phyloP scores from a whole-genome alignment of 2,329 filamentous ascomycete species.

The Hypoxylon sp. region DNA sequence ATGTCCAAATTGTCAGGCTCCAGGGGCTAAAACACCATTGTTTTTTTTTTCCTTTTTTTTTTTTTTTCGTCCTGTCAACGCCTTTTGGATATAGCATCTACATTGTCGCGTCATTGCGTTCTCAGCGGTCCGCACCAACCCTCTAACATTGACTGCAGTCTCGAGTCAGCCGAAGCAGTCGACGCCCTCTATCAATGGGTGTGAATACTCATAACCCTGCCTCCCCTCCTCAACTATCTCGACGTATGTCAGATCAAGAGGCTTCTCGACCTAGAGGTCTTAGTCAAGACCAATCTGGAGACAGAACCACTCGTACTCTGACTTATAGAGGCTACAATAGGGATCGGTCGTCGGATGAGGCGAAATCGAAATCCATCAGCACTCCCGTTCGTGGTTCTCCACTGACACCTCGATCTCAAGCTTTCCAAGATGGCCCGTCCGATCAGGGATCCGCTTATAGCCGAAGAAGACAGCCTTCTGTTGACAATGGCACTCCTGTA shows the following conservation, averaged over 20 bases:
- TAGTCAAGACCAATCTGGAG: slow-evolving; percentile 53
- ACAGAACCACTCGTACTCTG: slow-evolving; percentile 52
- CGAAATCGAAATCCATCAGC: slow-evolving; percentile 50
- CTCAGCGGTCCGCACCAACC: background rate
- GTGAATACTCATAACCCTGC: slow-evolving; percentile 57
- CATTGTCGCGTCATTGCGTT: background rate
- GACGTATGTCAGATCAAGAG: slow-evolving; percentile 66
- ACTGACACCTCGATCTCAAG: slow-evolving; percentile 57
- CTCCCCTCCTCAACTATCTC: slow-evolving; percentile 59
- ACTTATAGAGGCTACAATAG: slow-evolving; percentile 53
- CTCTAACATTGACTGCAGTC: slow-evolving; percentile 51
- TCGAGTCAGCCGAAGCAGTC: slow-evolving; percentile 57
- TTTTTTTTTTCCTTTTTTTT: background rate
- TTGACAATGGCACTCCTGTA: slow-evolving; percentile 53
- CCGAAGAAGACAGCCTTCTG: slow-evolving; percentile 56
- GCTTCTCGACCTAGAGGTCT: slow-evolving; percentile 51
- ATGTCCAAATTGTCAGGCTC: background rate
- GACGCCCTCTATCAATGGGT: slow-evolving; percentile 62
- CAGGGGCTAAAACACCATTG: background rate
- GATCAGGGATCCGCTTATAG: slow-evolving; percentile 40
- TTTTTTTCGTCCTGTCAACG: background rate
- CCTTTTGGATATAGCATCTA: background rate
- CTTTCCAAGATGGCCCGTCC: slow-evolving; percentile 54
- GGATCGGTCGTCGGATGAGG: slow-evolving; percentile 53
- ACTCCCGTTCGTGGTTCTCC: slow-evolving; percentile 54